These are phyloP conservation scores for Leccinum fuscescens DNA, from an alignment of 1,284 basidiomycete species.

Conservation along the genomic window DNA sequence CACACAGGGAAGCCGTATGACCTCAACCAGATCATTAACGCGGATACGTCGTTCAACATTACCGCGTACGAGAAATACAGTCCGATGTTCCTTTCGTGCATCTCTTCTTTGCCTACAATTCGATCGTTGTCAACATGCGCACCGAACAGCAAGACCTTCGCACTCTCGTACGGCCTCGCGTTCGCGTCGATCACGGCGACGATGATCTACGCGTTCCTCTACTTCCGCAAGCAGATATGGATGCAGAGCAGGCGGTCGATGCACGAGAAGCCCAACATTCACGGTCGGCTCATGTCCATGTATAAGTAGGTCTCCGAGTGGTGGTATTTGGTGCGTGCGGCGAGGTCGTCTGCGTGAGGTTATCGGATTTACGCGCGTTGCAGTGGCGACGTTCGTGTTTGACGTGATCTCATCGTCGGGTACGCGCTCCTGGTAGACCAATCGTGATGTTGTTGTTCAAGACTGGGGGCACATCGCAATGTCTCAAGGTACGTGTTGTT, in stretches of 20 bases:
- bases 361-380: background rate
- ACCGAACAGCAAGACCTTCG: conserved; percentile 44
- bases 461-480: conserved; percentile 41
- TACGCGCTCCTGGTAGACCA: conserved; percentile 46
- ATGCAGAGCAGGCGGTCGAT: conserved; percentile 49
- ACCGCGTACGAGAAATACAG: conserved; percentile 76
- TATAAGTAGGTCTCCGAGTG: conserved; percentile 75
- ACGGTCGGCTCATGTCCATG: conserved; percentile 69
- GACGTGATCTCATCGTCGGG: conserved; percentile 52
- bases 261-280: conserved; percentile 71
- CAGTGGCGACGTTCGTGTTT: conserved; percentile 51
- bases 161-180: conserved; percentile 65
- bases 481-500: conserved; percentile 30
- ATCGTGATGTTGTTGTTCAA: conserved; percentile 49
- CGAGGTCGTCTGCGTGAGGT: background rate
- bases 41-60: conserved; percentile 57
- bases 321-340: conserved; percentile 48
- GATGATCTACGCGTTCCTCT: conserved; percentile 65
- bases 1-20: conserved; percentile 70
- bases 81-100: conserved; percentile 76
- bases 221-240: conserved; percentile 69
- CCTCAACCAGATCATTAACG: conserved; percentile 62
- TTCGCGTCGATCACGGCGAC: conserved; percentile 71
- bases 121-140: background rate
- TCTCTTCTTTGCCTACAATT: no score